A percentile compares a stretch with the other conserved stretches of the same genome.
phyloP scores from a whole-genome alignment of 495 filamentous ascomycete species.

The Rhizodiscina lignyota region DNA sequence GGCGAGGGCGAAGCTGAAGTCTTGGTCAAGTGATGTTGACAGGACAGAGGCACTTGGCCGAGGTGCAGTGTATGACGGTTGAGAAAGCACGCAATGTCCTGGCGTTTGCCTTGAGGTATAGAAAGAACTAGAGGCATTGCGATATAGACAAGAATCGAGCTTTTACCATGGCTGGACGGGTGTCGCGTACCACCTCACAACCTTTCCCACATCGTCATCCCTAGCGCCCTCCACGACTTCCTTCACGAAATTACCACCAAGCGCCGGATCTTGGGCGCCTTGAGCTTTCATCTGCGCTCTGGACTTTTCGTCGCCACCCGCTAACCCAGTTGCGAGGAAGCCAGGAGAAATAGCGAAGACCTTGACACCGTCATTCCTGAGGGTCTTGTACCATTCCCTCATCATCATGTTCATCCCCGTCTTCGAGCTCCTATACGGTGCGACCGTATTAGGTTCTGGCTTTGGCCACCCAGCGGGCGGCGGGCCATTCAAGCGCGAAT shows the following conservation, averaged over 20 bases:
- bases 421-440: slow-evolving; percentile 36
- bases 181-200: too few species aligned
- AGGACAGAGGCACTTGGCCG: too few species aligned
- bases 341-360: slow-evolving; percentile 38
- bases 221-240: slow-evolving; percentile 14
- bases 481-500: slow-evolving; percentile 23
- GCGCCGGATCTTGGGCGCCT: slow-evolving; percentile 14
- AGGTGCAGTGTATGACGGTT: too few species aligned
- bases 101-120: too few species aligned
- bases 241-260: slow-evolving; percentile 8
- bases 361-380: slow-evolving; percentile 44
- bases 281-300: slow-evolving; percentile 11
- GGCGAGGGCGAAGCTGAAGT: too few species aligned
- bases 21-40: too few species aligned
- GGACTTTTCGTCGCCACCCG: slow-evolving; percentile 26
- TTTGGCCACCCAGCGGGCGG: slow-evolving; percentile 34
- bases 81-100: too few species aligned
- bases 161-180: too few species aligned
- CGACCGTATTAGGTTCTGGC: slow-evolving; percentile 3
- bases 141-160: too few species aligned
- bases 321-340: slow-evolving; percentile 36
- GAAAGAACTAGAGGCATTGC: too few species aligned
- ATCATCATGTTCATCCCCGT: slow-evolving; percentile 51
- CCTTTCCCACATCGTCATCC: slow-evolving; percentile 13
- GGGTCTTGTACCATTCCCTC: slow-evolving; percentile 34